Evolutionary conservation across 225 moss, liverwort and hornwort species (phyloP), one percentile per base, ranked within the genome.

Genomic region (Pseudisothecium myosuroides): DNA sequence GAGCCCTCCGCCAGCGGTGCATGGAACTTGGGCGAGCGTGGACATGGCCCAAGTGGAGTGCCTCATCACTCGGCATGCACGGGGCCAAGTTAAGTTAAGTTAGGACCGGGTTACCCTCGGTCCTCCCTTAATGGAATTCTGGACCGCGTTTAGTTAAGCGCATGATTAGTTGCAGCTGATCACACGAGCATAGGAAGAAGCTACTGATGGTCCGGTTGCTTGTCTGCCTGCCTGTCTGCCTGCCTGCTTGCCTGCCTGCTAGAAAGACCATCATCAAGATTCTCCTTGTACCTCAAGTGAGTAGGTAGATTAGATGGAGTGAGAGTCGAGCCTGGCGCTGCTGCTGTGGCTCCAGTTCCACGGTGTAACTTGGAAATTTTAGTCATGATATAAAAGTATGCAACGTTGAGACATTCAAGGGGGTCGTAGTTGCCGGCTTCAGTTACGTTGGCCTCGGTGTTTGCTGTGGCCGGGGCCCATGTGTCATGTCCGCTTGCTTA

Each of bases 241-340:
- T 67, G 86, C 77, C 55, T 45, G 80, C 69, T 28, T 65, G 63
- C 76, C 83, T 83, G 76, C 88, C 64, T 82, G 88, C 81, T 87
- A 75, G 83, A 34, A 88, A 89, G 60, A 74, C 85, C 85, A 85
- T 85, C 92, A 88, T 76, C 85, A 88, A 92, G 92, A 92, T 88
- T 92, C 90, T 88, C 63, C 85, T 47, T 65, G 92, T 85, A 90
- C 90, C 52, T 16, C 76, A 49, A 36, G 29, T 39, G 85, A 82
- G 92, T 88, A 71, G 92, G 92, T 92, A 64, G 92, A 92, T 88
- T 87, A 85, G 90, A 85, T 87, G 92, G 92, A 87, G 84, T 74
- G 87, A 66, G 80, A 64, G 89, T 41, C 72, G 89, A 89, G 84
- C 82, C 88, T 24, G 64, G 49, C 61, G 69, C 81, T 87, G 80